Conservation (phyloP, 495 filamentous ascomycete genomes). For the Penicillium paxilli region DNA sequence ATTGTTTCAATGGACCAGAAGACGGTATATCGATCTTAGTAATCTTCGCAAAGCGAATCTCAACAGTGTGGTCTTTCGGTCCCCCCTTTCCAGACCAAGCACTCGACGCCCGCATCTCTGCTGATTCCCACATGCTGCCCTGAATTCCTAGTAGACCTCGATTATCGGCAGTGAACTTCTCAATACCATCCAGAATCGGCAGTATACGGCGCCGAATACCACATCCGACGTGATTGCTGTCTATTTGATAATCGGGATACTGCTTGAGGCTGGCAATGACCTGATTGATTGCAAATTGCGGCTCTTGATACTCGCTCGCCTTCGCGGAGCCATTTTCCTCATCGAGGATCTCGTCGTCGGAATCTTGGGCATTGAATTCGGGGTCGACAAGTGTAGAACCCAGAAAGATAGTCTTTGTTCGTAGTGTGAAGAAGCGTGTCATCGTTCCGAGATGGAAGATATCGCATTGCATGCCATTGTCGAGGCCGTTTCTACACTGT, state of each 20-base stretch:
- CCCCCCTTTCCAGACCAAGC: slow-evolving; percentile 29
- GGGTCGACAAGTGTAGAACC: slow-evolving; percentile 48
- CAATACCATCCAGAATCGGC: slow-evolving; percentile 67
- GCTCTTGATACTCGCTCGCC: slow-evolving; percentile 8
- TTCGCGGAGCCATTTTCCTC: slow-evolving; percentile 15
- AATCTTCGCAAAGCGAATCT: slow-evolving; percentile 35
- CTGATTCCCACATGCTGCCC: neutral
- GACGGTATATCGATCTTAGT: slow-evolving; percentile 21
- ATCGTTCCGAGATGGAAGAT: slow-evolving; percentile 86
- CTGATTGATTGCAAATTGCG: slow-evolving; percentile 44
- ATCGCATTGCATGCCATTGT: slow-evolving; percentile 74
- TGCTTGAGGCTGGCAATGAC: slow-evolving; percentile 57
- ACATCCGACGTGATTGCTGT: slow-evolving; percentile 74
- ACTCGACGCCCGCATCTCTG: neutral
- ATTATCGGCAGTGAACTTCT: slow-evolving; percentile 64
- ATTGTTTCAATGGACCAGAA: neutral
- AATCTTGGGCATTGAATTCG: slow-evolving; percentile 21
- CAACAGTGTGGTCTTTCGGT: slow-evolving; percentile 25
- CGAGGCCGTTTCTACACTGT: slow-evolving; percentile 78
- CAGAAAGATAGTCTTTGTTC: slow-evolving; percentile 48
- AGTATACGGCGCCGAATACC: slow-evolving; percentile 67
- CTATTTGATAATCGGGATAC: slow-evolving; percentile 76
- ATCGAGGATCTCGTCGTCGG: neutral
- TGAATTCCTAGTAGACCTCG: slow-evolving; percentile 67
- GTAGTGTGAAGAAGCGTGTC: slow-evolving; percentile 69